A percentile compares a stretch with the other conserved stretches of the same genome.
Evolutionary conservation across 2,329 filamentous ascomycete genomes (phyloP).

Genomic region (Trichoderma pleuroti): DNA sequence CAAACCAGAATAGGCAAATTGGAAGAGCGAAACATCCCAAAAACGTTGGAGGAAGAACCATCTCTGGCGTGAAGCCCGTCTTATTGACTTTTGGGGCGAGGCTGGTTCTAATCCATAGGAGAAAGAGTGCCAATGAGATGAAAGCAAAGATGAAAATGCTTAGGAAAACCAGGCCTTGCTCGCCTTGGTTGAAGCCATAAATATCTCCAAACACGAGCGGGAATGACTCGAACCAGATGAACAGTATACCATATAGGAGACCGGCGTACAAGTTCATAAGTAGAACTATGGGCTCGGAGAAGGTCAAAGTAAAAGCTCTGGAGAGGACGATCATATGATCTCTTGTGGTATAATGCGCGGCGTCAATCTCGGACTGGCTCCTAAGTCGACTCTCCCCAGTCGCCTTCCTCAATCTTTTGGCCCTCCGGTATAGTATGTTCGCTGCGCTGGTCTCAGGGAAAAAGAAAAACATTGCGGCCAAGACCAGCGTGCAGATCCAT

Average conservation of each 20-base stretch:
- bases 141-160: not conserved
- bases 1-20: conserved; percentile 61
- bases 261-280: not conserved
- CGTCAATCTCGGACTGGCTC: not conserved
- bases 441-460: not conserved
- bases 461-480: not conserved
- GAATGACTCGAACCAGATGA: not conserved
- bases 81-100: not conserved
- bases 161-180: not conserved
- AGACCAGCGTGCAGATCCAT: not conserved
- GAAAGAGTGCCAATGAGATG: not conserved
- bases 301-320: not conserved
- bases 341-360: not conserved
- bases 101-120: not conserved
- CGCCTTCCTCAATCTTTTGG: not conserved
- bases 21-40: conserved; percentile 57
- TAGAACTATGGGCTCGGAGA: not conserved
- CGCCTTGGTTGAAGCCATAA: not conserved
- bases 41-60: conserved; percentile 51
- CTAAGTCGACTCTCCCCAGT: not conserved
- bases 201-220: not conserved
- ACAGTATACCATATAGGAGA: not conserved
- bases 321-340: not conserved
- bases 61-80: not conserved
- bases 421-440: not conserved